These are phyloP conservation scores for Linnemannia exigua DNA, from an alignment of 192 early-diverging fungal species.

Conservation along the genomic window DNA sequence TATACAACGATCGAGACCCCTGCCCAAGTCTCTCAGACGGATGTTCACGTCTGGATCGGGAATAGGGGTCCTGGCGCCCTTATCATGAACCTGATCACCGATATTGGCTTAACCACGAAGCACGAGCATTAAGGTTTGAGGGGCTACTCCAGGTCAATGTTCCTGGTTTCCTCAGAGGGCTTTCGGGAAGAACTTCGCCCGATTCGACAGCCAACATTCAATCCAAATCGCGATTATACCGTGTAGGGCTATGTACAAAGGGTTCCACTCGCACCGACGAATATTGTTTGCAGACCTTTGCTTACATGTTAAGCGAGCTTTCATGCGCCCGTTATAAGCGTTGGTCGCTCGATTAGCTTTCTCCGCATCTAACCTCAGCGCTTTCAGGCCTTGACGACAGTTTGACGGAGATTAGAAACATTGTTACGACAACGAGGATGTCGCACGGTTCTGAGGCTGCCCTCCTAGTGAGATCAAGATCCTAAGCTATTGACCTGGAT, in stretches of 20 bases:
- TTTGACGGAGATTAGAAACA: conserved; percentile 21
- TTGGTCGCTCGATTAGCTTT: background rate
- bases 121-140: too few species aligned
- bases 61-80: too few species aligned
- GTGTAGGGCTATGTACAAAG: background rate
- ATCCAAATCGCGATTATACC: background rate
- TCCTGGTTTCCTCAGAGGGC: too few species aligned
- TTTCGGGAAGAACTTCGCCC: too few species aligned
- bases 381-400: background rate
- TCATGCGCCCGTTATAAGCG: background rate
- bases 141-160: too few species aligned
- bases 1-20: too few species aligned
- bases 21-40: too few species aligned
- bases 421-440: conserved; percentile 4
- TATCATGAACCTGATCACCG: too few species aligned
- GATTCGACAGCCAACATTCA: background rate
- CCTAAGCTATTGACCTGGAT: background rate
- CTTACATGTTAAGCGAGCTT: conserved; percentile 7
- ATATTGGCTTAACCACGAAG: too few species aligned
- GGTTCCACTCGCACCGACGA: background rate
- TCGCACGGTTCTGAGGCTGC: conserved; percentile 8
- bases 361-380: conserved; percentile 4
- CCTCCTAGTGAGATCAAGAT: background rate
- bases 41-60: too few species aligned
- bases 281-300: background rate